Evolutionary conservation across 176 grass and related monocot species (phyloP).

Genomic region (Oryza glumipatula): DNA sequence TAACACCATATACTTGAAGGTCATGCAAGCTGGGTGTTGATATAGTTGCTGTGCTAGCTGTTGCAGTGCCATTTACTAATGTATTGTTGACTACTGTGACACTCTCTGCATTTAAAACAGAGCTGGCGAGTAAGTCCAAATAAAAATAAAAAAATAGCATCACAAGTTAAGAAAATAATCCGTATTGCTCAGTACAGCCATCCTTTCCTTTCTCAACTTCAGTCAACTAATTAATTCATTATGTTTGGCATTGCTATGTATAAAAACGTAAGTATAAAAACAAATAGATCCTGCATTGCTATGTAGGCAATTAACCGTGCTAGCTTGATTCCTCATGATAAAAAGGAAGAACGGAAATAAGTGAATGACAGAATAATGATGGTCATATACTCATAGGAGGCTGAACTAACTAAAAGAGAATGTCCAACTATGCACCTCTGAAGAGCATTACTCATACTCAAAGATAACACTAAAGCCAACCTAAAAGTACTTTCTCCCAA

Average conservation of each 20-base stretch:
- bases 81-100: slow-evolving; percentile 84
- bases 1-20: slow-evolving; percentile 93
- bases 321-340: not conserved
- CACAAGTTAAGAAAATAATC: slow-evolving; percentile 20
- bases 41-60: slow-evolving; percentile 70
- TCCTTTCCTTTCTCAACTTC: slow-evolving; percentile 22
- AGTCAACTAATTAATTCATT: slow-evolving; percentile 13
- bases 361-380: not conserved
- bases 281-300: not conserved
- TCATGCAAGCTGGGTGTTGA: slow-evolving; percentile 92
- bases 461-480: not conserved
- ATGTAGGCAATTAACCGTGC: not conserved
- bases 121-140: slow-evolving; percentile 24
- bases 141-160: slow-evolving; percentile 19
- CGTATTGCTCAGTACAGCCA: not conserved
- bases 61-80: slow-evolving; percentile 67
- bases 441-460: slow-evolving; percentile 13
- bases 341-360: not conserved
- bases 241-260: not conserved
- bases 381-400: not conserved
- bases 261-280: not conserved
- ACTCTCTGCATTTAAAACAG: slow-evolving; percentile 70
- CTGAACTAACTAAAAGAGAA: not conserved
- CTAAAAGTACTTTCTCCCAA: not conserved
- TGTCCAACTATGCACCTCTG: slow-evolving; percentile 3